Base-by-base conservation (phyloP, 306 rosid genomes). In the Hippophae gyantsensis region DNA sequence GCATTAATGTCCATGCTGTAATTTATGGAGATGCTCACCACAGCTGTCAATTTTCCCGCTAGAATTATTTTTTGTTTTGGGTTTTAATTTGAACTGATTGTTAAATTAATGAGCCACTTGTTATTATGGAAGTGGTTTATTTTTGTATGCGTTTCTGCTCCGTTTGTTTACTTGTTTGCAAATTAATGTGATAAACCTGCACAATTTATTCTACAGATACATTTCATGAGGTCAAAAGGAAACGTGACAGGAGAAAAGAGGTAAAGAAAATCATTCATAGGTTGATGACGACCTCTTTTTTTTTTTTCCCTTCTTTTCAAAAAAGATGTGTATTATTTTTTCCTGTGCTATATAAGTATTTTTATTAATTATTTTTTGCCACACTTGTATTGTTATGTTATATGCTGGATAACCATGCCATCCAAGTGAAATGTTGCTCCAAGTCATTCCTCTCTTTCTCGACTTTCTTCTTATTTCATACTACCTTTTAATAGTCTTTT, bases 151-250 rank as follows among this genome's bases (percentile, higher is more conserved):
- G 58, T n/a, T 50, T 13, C 57, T 52, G 57, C 43, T 85, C 13
- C 61, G 5, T 64, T 53, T 62, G 44, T 10, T 56, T 7, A 13
- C 62, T 54, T 46, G 18, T 52, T 51, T 53, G 40, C 38, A 32
- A 43, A 10, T 45, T 52, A 44, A 13, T 14, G 50, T n/a, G 40
- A 42, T 52, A 58, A 65, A 43, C 43, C 25, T 57, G 9, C 18
- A 43, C 13, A 48, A 54, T 8, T 47, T 71, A 69, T 73, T 74
- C 60, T 54, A 63, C 94, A 89, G 97, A 89, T 77, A 69, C 95
- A 51, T 89, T 89, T 74, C 95, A 80, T 49, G 97, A 84, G 83
- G 97, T 89, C 72, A 89, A 82, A 80, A 82, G 97, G 72, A 89
- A 86, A 67, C 92, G 72, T 51, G 95, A 82, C 65, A 86, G 72